phyloP scores from a whole-genome alignment of 2,329 filamentous ascomycete genomes.

The Hypomyces perniciosus region DNA sequence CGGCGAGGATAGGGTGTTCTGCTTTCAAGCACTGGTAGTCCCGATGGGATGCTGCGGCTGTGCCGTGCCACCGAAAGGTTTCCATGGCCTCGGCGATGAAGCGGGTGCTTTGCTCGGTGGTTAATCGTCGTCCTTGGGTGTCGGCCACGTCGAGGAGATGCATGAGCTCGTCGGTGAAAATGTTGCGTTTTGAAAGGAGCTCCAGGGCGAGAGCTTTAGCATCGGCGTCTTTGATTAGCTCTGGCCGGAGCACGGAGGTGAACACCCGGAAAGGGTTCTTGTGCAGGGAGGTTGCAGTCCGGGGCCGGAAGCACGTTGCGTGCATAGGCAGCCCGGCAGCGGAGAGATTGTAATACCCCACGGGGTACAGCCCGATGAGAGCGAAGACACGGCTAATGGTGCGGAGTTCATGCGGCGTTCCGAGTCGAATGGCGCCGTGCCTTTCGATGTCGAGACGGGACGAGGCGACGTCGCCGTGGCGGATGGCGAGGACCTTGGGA shows the following conservation, averaged over 20 bases:
- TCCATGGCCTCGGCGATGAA: constrained; percentile 40
- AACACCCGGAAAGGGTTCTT: constrained; percentile 40
- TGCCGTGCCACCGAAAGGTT: constrained; percentile 43
- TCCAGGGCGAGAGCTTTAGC: constrained; percentile 29
- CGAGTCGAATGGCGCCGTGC: constrained; percentile 44
- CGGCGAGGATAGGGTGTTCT: constrained; percentile 43
- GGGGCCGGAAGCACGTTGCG: constrained; percentile 44
- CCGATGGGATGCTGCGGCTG: constrained; percentile 32
- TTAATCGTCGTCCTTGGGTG: constrained; percentile 22
- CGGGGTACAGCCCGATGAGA: constrained; percentile 40
- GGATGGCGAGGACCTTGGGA: constrained; percentile 15
- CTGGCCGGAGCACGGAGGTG: constrained; percentile 32
- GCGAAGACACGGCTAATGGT: constrained; percentile 39
- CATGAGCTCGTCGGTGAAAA: constrained; percentile 36
- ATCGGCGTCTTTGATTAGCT: constrained; percentile 30
- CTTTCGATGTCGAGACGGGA: constrained; percentile 21
- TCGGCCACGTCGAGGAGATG: constrained; percentile 32
- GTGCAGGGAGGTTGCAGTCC: constrained; percentile 26
- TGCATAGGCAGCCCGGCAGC: constrained; percentile 42
- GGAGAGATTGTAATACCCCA: constrained; percentile 46
- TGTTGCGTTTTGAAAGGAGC: constrained; percentile 30
- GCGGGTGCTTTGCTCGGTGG: constrained; percentile 22
- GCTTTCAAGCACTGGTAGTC: constrained; percentile 36
- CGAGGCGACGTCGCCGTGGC: constrained; percentile 14
- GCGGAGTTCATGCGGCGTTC: constrained; percentile 36